These are phyloP conservation scores for Tolypocladium guangdongense DNA, from an alignment of 2,329 filamentous ascomycete species.

Conservation along the genomic window DNA sequence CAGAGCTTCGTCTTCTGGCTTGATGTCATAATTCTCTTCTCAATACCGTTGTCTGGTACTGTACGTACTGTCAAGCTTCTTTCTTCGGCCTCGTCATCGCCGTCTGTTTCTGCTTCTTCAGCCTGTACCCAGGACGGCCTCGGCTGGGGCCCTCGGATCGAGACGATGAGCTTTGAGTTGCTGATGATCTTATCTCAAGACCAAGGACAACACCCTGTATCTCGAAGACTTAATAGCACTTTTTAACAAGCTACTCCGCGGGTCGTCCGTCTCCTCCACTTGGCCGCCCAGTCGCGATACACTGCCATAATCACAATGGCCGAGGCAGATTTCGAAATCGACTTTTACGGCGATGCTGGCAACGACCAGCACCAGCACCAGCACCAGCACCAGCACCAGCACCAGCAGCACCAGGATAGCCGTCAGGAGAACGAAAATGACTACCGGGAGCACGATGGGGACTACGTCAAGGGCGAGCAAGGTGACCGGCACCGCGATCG, in stretches of 20 bases:
- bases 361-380: constrained; percentile 28
- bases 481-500: constrained; percentile 12
- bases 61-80: constrained; percentile 42
- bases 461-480: constrained; percentile 23
- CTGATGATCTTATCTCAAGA: constrained; percentile 4
- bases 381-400: constrained; percentile 14
- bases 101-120: constrained; percentile 9
- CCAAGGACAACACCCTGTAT: constrained; percentile 4
- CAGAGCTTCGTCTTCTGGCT: constrained; percentile 51
- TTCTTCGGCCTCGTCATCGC: constrained; percentile 4
- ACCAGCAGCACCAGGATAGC: constrained; percentile 16
- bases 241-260: constrained; percentile 2
- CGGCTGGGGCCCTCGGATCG: constrained; percentile 4
- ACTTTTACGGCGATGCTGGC: constrained; percentile 55
- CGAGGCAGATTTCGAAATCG: constrained; percentile 62
- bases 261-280: background rate
- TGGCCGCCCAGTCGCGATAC: constrained; percentile 7
- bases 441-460: constrained; percentile 23
- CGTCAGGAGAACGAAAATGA: constrained; percentile 28
- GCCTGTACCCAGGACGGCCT: background rate
- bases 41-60: constrained; percentile 23
- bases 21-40: constrained; percentile 3
- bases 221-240: constrained; percentile 6
- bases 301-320: constrained; percentile 36
- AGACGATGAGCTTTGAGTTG: constrained; percentile 8